Percentiles rank a stretch among this genome's conserved stretches.
Evolutionary conservation across 345 rosid genomes (phyloP).

Genomic region (Gossypium ekmanianum): DNA sequence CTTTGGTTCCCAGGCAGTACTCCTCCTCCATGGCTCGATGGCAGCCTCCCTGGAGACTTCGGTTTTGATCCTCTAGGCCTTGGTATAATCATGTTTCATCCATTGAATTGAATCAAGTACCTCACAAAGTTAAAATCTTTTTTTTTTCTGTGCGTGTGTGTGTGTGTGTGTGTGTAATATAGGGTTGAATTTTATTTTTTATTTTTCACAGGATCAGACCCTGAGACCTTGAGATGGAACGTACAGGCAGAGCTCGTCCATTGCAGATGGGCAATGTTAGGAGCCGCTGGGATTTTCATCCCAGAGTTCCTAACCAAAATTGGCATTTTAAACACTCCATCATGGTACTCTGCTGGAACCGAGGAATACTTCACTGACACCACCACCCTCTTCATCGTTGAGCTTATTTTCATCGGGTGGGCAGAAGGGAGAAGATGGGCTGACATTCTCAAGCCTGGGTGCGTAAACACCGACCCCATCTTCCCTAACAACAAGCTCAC

Average conservation of each 20-base stretch:
- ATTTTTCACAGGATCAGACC: constrained; percentile 65
- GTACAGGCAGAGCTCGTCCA: constrained; percentile 89
- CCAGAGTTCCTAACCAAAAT: constrained; percentile 86
- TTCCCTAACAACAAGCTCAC: constrained; percentile 98
- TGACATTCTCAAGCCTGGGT: constrained; percentile 88
- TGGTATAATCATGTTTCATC: constrained; percentile 37
- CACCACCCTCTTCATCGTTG: constrained; percentile 74
- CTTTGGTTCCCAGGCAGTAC: constrained; percentile 97
- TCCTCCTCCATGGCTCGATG: constrained; percentile 96
- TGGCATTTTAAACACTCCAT: constrained; percentile 86
- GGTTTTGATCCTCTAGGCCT: constrained; percentile 96
- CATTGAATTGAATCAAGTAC: background rate
- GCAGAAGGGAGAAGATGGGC: constrained; percentile 99
- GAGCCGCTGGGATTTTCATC: constrained; percentile 94
- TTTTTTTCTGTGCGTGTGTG: too few species aligned
- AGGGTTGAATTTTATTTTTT: too few species aligned
- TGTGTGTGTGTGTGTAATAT: too few species aligned
- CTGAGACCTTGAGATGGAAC: constrained; percentile 88
- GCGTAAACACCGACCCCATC: constrained; percentile 91
- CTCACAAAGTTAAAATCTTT: background rate
- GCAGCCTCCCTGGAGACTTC: constrained; percentile 95
- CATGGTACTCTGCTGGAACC: constrained; percentile 93
- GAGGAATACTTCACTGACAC: constrained; percentile 86
- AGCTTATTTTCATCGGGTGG: constrained; percentile 90
- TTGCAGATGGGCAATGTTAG: constrained; percentile 97